Evolutionary conservation across 306 rosid genomes (phyloP), one percentile per base, ranked within the genome.

Genomic region (Vicia faba): DNA sequence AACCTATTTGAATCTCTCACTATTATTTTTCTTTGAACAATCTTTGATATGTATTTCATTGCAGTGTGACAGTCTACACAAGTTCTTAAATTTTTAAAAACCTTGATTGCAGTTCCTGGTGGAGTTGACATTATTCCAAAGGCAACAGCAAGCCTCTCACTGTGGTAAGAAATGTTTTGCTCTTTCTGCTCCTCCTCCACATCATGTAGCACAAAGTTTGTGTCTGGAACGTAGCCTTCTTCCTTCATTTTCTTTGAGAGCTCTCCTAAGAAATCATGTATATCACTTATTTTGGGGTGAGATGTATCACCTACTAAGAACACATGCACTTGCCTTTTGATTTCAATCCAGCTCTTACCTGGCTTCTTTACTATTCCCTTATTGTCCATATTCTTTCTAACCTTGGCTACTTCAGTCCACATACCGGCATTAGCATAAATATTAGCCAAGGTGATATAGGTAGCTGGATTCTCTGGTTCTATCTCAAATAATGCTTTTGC

Each of bases 381-480:
- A 35, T 41, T 79, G 25, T 79, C 84, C 92, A 84, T 84, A 40
- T 61, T 68, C 61, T 77, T 82, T 63, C 87, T 86, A 31, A 89
- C 72, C 61, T 72, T 74, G 19, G 87, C 74, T 33, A 64, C 87
- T 29, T 89, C 85, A 44, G 69, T 66, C 92, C 87, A 84, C 70
- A 70, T 73, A 46, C 96, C 86, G 68, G 83, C 73, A 23, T 65
- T 83, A 19, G 96, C 92, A 79, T 80, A 88, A 50, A 88, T 80
- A 70, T 88, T 88, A 71, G 96, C 84, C 38, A 83, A 65, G 40
- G 85, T 84, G 44, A 81, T 68, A 61, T 89, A 86, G 11, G 90
- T 84, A 60, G 88, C 88, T 6, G 87, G 84, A 66, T 89, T 86
- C 72, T 84, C 85, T 7, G 90, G 92, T 62, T 86, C 96, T 79